Evolutionary conservation across 306 rosid species (phyloP).

Genomic region (Cotoneaster glaucophyllus): DNA sequence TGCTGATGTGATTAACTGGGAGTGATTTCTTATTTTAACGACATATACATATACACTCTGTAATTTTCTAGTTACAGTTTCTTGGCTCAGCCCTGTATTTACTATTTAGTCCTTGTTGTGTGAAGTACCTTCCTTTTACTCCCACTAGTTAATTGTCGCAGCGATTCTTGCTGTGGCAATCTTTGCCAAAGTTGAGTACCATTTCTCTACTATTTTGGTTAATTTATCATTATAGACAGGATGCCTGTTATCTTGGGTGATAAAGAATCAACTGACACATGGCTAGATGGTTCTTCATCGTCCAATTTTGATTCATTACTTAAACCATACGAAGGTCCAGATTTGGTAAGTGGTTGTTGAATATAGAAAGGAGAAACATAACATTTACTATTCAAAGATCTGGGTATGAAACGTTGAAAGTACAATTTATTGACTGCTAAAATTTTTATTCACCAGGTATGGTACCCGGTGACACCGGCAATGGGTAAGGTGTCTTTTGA

Average conservation of each 20-base stretch:
- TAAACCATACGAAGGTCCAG: slow-evolving; percentile 65
- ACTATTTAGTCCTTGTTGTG: background rate
- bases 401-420: background rate
- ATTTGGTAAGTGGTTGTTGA: slow-evolving; percentile 56
- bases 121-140: background rate
- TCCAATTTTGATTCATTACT: slow-evolving; percentile 50
- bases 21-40: background rate
- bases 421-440: slow-evolving; percentile 1
- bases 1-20: too few species aligned
- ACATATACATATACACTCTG: background rate
- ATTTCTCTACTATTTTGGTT: slow-evolving; percentile 3
- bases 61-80: background rate
- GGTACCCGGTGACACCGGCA: slow-evolving; percentile 86
- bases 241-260: slow-evolving; percentile 88
- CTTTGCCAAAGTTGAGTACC: slow-evolving; percentile 15
- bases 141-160: too few species aligned
- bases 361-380: background rate
- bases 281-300: slow-evolving; percentile 53
- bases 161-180: background rate
- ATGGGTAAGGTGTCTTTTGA: slow-evolving; percentile 86
- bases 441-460: slow-evolving; percentile 37
- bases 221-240: slow-evolving; percentile 46
- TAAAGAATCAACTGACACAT: slow-evolving; percentile 56
- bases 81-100: background rate
- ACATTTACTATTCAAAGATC: background rate